These are phyloP conservation scores for Melampsora abietis-canadensis DNA, from an alignment of 1,284 basidiomycete genomes.

Conservation along the genomic window DNA sequence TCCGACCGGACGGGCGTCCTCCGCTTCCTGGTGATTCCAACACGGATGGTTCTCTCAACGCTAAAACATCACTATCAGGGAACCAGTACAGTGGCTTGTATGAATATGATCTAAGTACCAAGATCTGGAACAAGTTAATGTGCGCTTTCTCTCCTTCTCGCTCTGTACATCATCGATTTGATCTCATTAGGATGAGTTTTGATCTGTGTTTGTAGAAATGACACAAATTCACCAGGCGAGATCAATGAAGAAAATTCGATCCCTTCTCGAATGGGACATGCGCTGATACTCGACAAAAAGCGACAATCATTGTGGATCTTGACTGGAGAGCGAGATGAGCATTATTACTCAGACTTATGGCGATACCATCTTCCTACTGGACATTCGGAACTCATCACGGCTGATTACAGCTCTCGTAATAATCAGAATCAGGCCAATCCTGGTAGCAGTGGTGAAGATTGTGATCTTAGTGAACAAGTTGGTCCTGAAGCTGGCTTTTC, in stretches of 20 bases:
- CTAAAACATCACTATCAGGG: conserved; percentile 56
- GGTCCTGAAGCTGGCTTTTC: conserved; percentile 39
- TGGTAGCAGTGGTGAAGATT: neutral
- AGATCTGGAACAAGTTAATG: conserved; percentile 47
- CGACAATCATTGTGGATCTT: conserved; percentile 37
- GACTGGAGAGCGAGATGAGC: conserved; percentile 34
- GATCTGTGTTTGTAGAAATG: conserved; percentile 6
- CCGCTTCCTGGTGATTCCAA: conserved; percentile 61
- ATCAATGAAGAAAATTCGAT: neutral
- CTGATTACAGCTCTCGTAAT: conserved; percentile 22
- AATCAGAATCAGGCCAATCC: neutral
- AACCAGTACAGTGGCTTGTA: conserved; percentile 18
- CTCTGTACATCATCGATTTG: neutral
- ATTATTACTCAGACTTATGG: conserved; percentile 38
- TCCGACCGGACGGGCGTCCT: conserved; percentile 63
- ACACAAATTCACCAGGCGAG: neutral
- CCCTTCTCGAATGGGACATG: conserved; percentile 40
- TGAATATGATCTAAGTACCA: conserved; percentile 37
- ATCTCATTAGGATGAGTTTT: neutral
- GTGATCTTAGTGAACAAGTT: neutral
- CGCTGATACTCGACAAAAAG: conserved; percentile 31
- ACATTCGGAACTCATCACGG: conserved; percentile 8
- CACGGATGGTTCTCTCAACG: conserved; percentile 66
- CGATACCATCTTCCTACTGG: conserved; percentile 12
- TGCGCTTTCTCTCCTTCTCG: neutral